Base-by-base conservation (phyloP, 2,329 filamentous ascomycete species). In the Albophoma yamanashiensis region DNA sequence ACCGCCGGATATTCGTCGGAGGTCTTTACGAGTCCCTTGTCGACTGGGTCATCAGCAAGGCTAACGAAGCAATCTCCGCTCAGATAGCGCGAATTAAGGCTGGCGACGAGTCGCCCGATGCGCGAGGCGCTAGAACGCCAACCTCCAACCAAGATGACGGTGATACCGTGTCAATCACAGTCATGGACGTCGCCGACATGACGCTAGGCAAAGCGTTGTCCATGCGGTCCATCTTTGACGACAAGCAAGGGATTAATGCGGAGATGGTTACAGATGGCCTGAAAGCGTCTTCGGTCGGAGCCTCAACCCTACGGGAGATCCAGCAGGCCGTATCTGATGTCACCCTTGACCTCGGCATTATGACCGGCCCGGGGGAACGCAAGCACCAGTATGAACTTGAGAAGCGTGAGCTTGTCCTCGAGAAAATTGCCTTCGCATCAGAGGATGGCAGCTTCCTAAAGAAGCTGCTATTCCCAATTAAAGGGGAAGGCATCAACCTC, bases 261-360 rank as follows among this genome's bases (percentile, higher is more conserved):
- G 94, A 99, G 77, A 97, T 99, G 92, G 96, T 93, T 69, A 88
- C 93, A 63, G 94, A 99, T 66, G 94, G 94, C 12, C 83, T 99
- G 0, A 83, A 89, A 20, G 82, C 95, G 2, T 76, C 82, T 1
- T 67, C 87, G 0, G 86, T 86, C 1, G 89, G 89, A 20, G 88
- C 87, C 61, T 95, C 93, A 0, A 88, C 97, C 12, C 72, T 93
- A 17, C 87, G 89, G 43, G 92, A 97, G 70, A 95, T 96, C 89
- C 85, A 89, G 68, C 86, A 87, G 60, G 91, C 92, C 1, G 84
- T 97, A 6, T 76, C 85, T 0, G 87, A 90, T 56, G 89, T 87
- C 43, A 91, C 87, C 57, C 86, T 88, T 1, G 91, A 97, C 66
- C 79, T 96, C 47, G 91, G 89, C 27, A 87, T 92, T 63, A 85